These are phyloP conservation scores for Colletotrichum zoysiae DNA, from an alignment of 2,329 filamentous ascomycete species.

Conservation along the genomic window DNA sequence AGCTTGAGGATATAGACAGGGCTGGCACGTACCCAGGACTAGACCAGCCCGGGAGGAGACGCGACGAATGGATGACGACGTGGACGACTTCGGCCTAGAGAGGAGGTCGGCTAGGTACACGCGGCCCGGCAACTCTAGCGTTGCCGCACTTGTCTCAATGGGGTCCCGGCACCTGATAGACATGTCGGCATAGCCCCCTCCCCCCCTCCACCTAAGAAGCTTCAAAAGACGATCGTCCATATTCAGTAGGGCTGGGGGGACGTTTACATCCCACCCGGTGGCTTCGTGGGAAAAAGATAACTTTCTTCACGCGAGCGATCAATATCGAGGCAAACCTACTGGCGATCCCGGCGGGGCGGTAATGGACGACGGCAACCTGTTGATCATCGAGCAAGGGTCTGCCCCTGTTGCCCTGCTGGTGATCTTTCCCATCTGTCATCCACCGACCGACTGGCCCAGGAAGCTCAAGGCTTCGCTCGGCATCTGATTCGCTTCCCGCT, in stretches of 20 bases:
- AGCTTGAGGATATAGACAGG: slow-evolving; percentile 7
- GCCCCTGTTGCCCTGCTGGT: not conserved
- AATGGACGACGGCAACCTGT: slow-evolving; percentile 15
- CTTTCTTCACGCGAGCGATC: not conserved
- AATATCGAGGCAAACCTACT: not conserved
- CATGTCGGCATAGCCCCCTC: slow-evolving; percentile 7
- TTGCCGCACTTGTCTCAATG: slow-evolving; percentile 9
- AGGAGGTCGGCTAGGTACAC: not conserved
- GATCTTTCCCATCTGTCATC: not conserved
- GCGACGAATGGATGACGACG: slow-evolving; percentile 9
- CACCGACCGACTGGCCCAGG: no score
- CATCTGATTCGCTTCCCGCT: not conserved
- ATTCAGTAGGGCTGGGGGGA: not conserved
- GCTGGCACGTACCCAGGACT: not conserved
- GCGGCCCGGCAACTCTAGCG: slow-evolving; percentile 13
- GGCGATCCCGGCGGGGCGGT: slow-evolving; percentile 21
- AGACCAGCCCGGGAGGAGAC: not conserved
- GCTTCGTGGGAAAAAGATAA: not conserved
- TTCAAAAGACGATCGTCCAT: slow-evolving; percentile 6
- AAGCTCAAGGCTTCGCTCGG: not conserved
- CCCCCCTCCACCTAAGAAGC: not conserved
- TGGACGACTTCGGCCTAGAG: slow-evolving; percentile 18
- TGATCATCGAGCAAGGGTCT: slow-evolving; percentile 29
- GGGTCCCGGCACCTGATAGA: slow-evolving; percentile 1
- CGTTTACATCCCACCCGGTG: not conserved